Evolutionary conservation across 2,329 filamentous ascomycete genomes (phyloP), one percentile per base, ranked within the genome.

Genomic region (Paecilomyces formosus): DNA sequence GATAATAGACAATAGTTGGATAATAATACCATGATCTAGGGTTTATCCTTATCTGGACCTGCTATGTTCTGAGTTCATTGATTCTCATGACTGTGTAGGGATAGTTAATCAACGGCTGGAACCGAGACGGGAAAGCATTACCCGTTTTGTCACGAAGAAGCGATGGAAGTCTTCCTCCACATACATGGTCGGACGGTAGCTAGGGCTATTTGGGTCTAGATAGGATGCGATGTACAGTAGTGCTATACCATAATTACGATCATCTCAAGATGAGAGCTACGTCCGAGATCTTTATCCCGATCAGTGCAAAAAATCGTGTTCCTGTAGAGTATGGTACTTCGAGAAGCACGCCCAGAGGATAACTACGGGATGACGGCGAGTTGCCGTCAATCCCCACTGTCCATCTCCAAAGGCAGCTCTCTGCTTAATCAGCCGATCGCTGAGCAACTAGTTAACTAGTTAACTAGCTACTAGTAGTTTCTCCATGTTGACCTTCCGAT

Each of bases 81-180:
- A 18, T 45, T 45, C 35, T 45, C 35, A 45, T 45, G 18, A 18
- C 18, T 54, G 21, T 18, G 9, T 12, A 9, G 31, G 13, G 26
- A 15, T 57, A n/a, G n/a, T n/a, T n/a, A 28, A 53, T 57, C 9
- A 21, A 3, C 35, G 56, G 58, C 60, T 26, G 58, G 55, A 50
- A 31, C 11, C 60, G 54, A 49, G 6, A 31, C 49, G 61, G 64
- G 65, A 64, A 63, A 61, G 60, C 54, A 51, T 63, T 65, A 31
- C 65, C 63, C 30, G 33, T 61, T 64, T 39, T 28, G 60, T 61
- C 51, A 13, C 13, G 50, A 52, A 52, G 22, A 52, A 52, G 50
- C 50, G 50, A 52, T 52, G 11, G 22, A n/a, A 52, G 21, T 9
- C 49, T 26, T 52, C 54, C 15, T 54, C 13, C 6, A 26, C 24